Evolutionary conservation across 257 asterid genomes (phyloP), one percentile per base, ranked within the genome.

Genomic region (Phtheirospermum japonicum): DNA sequence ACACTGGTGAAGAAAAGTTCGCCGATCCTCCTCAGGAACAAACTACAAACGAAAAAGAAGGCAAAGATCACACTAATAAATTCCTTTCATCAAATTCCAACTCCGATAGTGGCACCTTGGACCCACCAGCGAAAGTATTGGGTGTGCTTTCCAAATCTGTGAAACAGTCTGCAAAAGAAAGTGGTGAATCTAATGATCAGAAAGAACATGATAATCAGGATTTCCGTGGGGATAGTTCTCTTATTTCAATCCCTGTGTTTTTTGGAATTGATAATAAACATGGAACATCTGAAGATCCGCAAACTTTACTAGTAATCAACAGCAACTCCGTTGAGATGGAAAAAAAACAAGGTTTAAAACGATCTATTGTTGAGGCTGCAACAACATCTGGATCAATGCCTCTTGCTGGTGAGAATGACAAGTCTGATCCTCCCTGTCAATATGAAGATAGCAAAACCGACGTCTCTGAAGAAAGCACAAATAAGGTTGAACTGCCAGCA

Each of bases 251-350:
- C 10, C 66, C 68, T 4, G 64, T 65, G 65, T 42, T 59, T 50
- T 57, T 74, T 37, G 74, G 28, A 36, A 66, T 32, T 72, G 71
- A 64, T 23, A 72, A 59, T 72, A 43, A 34, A 42, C 43, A 11
- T 18, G 53, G 48, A 61, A 39, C 61, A 62, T 73, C 77, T 49
- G 79, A 50, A 59, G 77, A 39, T 50, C 43, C 79, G 43, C 70
- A 55, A 39, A 39, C 51, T 31, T 45, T 56, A 39, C 59, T 57
- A 18, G 59, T 34, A 64, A 12, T 40, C 53, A 63, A 55, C 28
- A 62, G 64, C 65, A 60, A 43, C 39, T 69, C 70, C 4, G 49
- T 34, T 70, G 75, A 43, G 72, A 46, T 62, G 58, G 71, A 53
- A 48, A 78, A 67, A 49, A 71, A 62, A 52, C 77, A 64, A 57